Evolutionary conservation across 306 rosid genomes (phyloP).

Genomic region (Quercus engelmannii): DNA sequence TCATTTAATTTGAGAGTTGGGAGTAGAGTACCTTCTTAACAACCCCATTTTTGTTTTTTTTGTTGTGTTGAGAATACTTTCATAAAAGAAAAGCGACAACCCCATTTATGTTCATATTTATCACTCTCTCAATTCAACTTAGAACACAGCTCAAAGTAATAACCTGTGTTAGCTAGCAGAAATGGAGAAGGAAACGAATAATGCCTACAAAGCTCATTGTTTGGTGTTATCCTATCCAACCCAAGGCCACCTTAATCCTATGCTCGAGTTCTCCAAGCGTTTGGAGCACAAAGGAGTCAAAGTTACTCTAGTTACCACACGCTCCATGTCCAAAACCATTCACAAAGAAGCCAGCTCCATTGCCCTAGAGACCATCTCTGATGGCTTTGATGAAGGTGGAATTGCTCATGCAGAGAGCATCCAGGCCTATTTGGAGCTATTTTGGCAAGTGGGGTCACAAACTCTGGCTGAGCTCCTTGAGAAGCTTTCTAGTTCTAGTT

Average conservation of each 20-base stretch:
- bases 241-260: conserved; percentile 65
- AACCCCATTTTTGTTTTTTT: no score
- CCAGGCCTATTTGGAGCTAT: conserved; percentile 31
- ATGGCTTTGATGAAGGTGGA: conserved; percentile 59
- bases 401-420: conserved; percentile 27
- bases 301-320: conserved; percentile 45
- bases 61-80: no score
- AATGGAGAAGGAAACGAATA: not conserved
- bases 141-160: no score
- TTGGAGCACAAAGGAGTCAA: conserved; percentile 34
- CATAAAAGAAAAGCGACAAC: no score
- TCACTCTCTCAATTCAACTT: no score
- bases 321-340: conserved; percentile 45
- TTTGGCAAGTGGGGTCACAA: conserved; percentile 36
- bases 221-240: conserved; percentile 43
- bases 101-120: no score
- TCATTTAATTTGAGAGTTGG: no score
- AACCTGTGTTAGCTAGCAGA: not conserved
- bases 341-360: conserved; percentile 19
- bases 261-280: conserved; percentile 42
- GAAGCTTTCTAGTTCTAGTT: conserved; percentile 16
- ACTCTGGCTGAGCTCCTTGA: conserved; percentile 38
- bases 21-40: no score
- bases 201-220: conserved; percentile 14
- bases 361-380: conserved; percentile 49